A percentile compares a stretch with the other conserved stretches of the same genome.
Conservation (phyloP, 371 early-diverging fungal species). For the Funneliformis caledonium region DNA sequence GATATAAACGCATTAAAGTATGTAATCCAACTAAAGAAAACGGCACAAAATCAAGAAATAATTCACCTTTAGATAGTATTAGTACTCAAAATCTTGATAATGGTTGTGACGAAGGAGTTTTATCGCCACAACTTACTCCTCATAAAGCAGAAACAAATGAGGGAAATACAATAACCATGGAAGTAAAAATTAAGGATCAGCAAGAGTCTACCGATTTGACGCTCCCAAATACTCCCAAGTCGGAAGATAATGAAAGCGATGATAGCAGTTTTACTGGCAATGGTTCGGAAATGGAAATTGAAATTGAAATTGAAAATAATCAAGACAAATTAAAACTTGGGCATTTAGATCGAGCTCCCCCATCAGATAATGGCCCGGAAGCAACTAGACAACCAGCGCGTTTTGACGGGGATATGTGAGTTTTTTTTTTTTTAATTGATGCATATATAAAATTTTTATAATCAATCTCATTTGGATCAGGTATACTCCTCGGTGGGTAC, state of each 20-base stretch:
- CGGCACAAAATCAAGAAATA: neutral
- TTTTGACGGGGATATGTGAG: conserved; percentile 44
- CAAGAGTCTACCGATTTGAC: neutral
- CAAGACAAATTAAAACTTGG: neutral
- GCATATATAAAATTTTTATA: neutral
- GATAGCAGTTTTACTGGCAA: neutral
- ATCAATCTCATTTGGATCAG: conserved; percentile 26
- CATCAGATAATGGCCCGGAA: conserved; percentile 31
- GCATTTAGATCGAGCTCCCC: conserved; percentile 15
- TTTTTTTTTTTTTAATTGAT: neutral
- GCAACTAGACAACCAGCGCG: conserved; percentile 41
- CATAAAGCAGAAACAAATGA: neutral
- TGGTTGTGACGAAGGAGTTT: neutral
- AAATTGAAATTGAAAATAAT: neutral
- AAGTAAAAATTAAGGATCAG: neutral
- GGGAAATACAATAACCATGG: neutral
- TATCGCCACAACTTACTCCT: neutral
- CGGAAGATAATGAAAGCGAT: conserved; percentile 1
- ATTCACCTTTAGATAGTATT: neutral
- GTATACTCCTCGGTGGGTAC: conserved; percentile 45
- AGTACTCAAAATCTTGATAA: neutral
- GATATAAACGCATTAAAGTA: conserved; percentile 13
- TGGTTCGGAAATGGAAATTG: conserved; percentile 8
- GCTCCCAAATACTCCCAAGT: neutral
- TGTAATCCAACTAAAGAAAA: neutral